Evolutionary conservation across 345 rosid genomes (phyloP), one percentile per base, ranked within the genome.

Genomic region (Euphorbia lathyris): DNA sequence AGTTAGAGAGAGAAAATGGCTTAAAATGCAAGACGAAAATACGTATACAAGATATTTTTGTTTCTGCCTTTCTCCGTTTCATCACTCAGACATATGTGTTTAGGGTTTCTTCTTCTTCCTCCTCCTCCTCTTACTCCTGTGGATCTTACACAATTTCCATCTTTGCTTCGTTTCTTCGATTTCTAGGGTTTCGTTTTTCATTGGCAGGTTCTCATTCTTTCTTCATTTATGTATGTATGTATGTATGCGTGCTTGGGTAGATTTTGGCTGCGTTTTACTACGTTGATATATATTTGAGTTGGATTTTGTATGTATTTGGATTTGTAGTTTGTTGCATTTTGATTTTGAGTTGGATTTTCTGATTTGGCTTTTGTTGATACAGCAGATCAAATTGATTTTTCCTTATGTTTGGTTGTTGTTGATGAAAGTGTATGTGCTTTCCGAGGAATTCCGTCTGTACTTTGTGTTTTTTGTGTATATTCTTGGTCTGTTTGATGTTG

Each of bases 21-120:
- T 32, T 32, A 32, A 32, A 32, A 32, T 32, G 11, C 7, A 5
- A 40, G 6, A 40, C 1, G 11, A 5, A 9, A 40, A 40, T 40
- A 40, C 10, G 11, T 40, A 40, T 40, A 40, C 16, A 58, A 58
- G 63, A 58, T 58, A 58, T 58, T 58, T 58, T 29, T 58, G 63
- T 57, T 57, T 58, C 17, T 29, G 36, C 32, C 9, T 29, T 58
- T 29, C 62, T 58, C 30, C 30, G 32, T 58, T 27, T 16, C 20
- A 14, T 30, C n/a, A 58, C 40, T 29, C 9, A 50, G 42, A 30
- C 63, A 58, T 58, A 16, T 30, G 32, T 7, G 14, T 27, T 1
- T 58, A 5, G 36, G 64, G 64, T 40, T 59, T n/a, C n/a, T 59
- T 59, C 43, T 40, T 40, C 11, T 40, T 40, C 11, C 11, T 32